Percentiles rank a stretch among this genome's conserved stretches.
Conservation (phyloP, 371 early-diverging fungal species). For the Caulochytrium protostelioides region DNA sequence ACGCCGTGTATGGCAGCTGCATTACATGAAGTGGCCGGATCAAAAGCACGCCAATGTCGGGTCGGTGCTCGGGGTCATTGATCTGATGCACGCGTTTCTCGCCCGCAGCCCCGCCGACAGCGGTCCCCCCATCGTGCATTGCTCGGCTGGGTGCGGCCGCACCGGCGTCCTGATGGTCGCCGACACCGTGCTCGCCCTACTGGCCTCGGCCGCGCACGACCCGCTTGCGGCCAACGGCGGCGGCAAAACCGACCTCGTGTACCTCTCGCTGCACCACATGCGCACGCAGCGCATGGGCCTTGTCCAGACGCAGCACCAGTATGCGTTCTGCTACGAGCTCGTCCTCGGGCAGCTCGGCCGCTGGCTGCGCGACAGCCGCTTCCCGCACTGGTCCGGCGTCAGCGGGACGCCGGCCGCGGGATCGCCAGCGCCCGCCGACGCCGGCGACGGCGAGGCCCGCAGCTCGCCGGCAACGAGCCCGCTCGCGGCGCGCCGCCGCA, state of each 20-base stretch:
- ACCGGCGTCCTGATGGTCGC: slow-evolving; percentile 82
- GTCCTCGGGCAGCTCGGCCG: too few species aligned
- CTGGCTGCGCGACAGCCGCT: too few species aligned
- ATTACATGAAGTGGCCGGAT: slow-evolving; percentile 83
- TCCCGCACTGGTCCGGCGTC: too few species aligned
- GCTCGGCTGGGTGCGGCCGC: slow-evolving; percentile 93
- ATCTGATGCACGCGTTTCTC: too few species aligned
- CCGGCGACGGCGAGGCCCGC: too few species aligned
- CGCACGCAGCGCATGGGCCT: slow-evolving; percentile 59
- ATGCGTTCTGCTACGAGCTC: slow-evolving; percentile 61
- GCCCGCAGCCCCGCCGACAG: slow-evolving; percentile 12
- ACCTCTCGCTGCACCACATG: slow-evolving; percentile 38
- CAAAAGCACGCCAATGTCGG: not conserved
- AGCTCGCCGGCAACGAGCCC: too few species aligned
- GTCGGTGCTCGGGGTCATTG: too few species aligned
- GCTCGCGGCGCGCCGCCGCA: too few species aligned
- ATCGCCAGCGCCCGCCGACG: too few species aligned
- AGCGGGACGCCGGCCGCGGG: too few species aligned
- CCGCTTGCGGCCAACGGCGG: slow-evolving; percentile 5
- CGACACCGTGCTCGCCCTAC: slow-evolving; percentile 35
- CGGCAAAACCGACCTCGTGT: slow-evolving; percentile 35
- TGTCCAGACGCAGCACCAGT: slow-evolving; percentile 72
- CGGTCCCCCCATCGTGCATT: slow-evolving; percentile 78
- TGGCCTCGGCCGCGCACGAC: slow-evolving; percentile 4
- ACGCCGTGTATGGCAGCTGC: slow-evolving; percentile 42